Base-by-base conservation (phyloP, 2,329 filamentous ascomycete genomes). In the Cytospora schulzeri region DNA sequence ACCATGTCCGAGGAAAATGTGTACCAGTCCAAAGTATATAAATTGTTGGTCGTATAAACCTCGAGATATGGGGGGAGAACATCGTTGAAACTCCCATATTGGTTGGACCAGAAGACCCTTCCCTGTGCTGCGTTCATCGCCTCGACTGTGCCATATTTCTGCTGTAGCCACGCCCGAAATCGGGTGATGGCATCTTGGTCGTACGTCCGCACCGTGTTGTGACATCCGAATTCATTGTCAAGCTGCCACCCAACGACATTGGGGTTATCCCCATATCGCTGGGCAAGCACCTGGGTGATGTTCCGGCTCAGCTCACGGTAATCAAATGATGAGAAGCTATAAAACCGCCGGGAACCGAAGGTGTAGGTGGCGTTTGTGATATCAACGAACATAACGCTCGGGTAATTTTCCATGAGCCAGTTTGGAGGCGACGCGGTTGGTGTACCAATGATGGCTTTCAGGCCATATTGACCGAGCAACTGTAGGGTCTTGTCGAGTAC, bases 211-310 rank as follows among this genome's bases (percentile, higher is more conserved):
- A 66, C 64, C 3, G 69, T 71, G 38, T 59, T 48, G 58, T 71
- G 69, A 38, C 69, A 71, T 41, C 69, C 69, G 28, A 71, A 68
- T 41, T 71, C 69, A 41, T 71, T 71, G 62, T 71, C 69, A n/a
- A 71, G 60, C 57, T 71, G 69, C 69, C 69, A 71, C 2, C 54
- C 69, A 7, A 64, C 66, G 2, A 71, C 66, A 22, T 57, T 63
- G 2, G 69, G 51, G 38, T 67, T 55, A 41, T 54, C 62, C 4
- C 69, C 69, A 51, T 71, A 71, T 26, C 68, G 67, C 55, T 69
- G 57, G 14, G 69, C 69, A 19, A 71, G 63, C 31, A 61, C 67
- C 31, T 57, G 53, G 3, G 69, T 70, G 54, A 71, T 71, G n/a
- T 65, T 66, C 57, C 66, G 68, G 63, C 69, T 70, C 57, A 69